Conservation (phyloP, 306 rosid genomes). For the Lagenaria siceraria region DNA sequence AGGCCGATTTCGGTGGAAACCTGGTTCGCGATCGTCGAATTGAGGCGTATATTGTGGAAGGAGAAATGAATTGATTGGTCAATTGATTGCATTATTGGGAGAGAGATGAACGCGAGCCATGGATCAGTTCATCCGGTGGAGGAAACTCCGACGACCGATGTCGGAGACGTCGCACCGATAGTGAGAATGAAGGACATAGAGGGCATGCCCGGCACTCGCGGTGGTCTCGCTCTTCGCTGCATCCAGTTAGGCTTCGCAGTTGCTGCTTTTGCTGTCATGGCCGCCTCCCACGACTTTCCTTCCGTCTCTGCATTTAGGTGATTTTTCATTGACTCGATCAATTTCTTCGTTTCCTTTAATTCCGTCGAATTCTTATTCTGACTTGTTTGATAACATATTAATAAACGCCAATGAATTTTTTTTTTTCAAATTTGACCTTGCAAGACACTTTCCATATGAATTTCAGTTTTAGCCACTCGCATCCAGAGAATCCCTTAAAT, state of each 20-base stretch:
- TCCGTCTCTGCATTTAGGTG: constrained; percentile 88
- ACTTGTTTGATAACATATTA: background rate
- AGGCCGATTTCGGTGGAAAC: background rate
- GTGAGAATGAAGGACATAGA: constrained; percentile 74
- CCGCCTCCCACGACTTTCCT: constrained; percentile 69
- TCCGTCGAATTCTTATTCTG: background rate
- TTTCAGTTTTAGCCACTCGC: background rate
- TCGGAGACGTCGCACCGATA: constrained; percentile 37
- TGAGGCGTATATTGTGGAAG: background rate
- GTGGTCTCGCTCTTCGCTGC: constrained; percentile 56
- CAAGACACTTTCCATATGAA: background rate
- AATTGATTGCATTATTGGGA: background rate
- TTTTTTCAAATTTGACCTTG: background rate
- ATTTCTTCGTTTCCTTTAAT: background rate
- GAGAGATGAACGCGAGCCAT: constrained; percentile 78
- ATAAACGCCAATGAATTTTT: background rate
- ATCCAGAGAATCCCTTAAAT: background rate
- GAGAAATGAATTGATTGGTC: background rate
- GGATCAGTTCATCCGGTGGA: constrained; percentile 83
- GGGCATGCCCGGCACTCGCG: constrained; percentile 91
- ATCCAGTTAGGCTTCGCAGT: constrained; percentile 54
- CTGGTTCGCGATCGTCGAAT: background rate
- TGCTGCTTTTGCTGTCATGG: constrained; percentile 68
- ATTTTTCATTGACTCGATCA: background rate
- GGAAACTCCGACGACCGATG: constrained; percentile 41